Conservation (phyloP, 129 eudicot species). For the Smallanthus sonchifolius region DNA sequence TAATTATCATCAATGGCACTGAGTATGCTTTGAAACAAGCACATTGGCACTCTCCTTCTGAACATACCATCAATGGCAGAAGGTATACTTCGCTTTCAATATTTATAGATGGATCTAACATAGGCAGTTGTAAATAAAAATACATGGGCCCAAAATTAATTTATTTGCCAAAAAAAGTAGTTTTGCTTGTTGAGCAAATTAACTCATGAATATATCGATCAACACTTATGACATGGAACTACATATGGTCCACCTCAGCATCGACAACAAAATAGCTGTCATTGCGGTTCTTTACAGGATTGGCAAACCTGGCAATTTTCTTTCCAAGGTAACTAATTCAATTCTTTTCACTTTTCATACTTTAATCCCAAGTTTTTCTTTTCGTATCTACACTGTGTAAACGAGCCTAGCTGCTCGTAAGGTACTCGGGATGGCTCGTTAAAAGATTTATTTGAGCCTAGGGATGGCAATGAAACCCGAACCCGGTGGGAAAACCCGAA, state of each 20-base stretch:
- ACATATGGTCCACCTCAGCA: conserved; percentile 47
- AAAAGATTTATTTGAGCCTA: too few relatives aligned
- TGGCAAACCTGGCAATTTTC: conserved; percentile 44
- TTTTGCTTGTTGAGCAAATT: neutral
- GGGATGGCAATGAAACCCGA: too few relatives aligned
- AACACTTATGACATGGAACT: conserved; percentile 51
- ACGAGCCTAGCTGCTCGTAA: too few relatives aligned
- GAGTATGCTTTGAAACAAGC: conserved; percentile 39
- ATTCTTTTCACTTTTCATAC: neutral
- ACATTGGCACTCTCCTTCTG: conserved; percentile 63
- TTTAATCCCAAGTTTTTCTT: too few relatives aligned
- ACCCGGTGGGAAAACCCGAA: too few relatives aligned
- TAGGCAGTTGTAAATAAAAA: conserved; percentile 29
- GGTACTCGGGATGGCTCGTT: too few relatives aligned
- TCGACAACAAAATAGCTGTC: conserved; percentile 39
- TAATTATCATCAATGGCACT: conserved; percentile 29
- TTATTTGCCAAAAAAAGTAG: neutral
- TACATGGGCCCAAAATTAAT: too few relatives aligned
- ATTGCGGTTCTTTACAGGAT: conserved; percentile 40
- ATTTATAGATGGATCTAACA: conserved; percentile 24
- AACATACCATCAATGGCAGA: conserved; percentile 51
- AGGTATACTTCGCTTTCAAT: conserved; percentile 16
- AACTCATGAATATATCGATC: neutral
- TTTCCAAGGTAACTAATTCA: conserved; percentile 31
- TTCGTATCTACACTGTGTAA: too few relatives aligned